Percentiles rank a stretch among this genome's conserved stretches.
phyloP scores from a whole-genome alignment of 208 protist species.

The Sergeia podlipaevii region DNA sequence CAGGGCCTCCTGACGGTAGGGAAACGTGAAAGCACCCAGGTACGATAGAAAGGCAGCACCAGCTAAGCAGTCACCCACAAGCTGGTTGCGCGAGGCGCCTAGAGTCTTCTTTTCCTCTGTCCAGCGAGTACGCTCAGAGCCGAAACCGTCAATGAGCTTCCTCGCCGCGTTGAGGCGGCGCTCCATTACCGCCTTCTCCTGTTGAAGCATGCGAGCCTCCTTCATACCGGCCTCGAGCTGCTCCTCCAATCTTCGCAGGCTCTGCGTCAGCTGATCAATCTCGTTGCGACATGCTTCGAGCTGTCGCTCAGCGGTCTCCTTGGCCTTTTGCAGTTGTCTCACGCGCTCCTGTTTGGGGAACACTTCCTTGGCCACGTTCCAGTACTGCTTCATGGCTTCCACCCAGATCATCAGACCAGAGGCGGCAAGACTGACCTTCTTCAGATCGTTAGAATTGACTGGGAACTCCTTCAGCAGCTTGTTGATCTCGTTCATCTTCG shows the following conservation, averaged over 20 bases:
- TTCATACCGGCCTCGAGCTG: conserved; percentile 87
- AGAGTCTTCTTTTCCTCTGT: conserved; percentile 92
- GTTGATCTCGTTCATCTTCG: conserved; percentile 95
- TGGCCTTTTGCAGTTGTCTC: conserved; percentile 89
- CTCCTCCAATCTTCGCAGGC: conserved; percentile 87
- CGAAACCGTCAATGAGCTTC: conserved; percentile 96
- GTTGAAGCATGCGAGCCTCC: conserved; percentile 91
- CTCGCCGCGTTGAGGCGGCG: conserved; percentile 93
- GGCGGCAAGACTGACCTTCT: conserved; percentile 91
- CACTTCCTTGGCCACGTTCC: conserved; percentile 96
- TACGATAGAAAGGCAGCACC: conserved; percentile 97
- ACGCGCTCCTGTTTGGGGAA: conserved; percentile 96
- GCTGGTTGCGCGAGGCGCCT: conserved; percentile 64
- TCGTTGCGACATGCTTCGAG: conserved; percentile 84
- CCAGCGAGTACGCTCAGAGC: conserved; percentile 97
- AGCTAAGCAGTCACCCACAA: conserved; percentile 98
- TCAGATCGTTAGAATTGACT: conserved; percentile 90
- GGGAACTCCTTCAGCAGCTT: conserved; percentile 90
- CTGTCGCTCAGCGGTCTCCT: conserved; percentile 88
- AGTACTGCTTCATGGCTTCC: conserved; percentile 97
- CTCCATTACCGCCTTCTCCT: conserved; percentile 94
- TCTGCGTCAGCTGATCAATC: conserved; percentile 91
- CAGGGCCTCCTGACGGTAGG: conserved; percentile 94
- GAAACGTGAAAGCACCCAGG: conserved; percentile 96
- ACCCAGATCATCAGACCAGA: conserved; percentile 97